Evolutionary conservation across 2,329 filamentous ascomycete species (phyloP), one percentile per base, ranked within the genome.

Genomic region (Penicillium sp.): DNA sequence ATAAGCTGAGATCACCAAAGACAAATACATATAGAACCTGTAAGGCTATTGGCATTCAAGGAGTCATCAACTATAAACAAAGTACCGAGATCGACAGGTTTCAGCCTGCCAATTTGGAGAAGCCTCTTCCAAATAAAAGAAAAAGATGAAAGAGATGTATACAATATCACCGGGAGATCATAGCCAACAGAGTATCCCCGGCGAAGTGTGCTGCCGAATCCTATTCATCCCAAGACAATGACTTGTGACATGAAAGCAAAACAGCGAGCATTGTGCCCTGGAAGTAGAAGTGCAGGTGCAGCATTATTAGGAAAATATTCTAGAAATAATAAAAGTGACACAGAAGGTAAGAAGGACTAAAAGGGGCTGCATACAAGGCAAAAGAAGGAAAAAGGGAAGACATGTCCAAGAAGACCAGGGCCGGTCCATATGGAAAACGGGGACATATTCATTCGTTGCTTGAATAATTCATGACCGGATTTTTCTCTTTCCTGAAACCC

Each of bases 401-500:
- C 15, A 32, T 45, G 24, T 45, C 42, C 41, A 53, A 42, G 24
- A 39, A 45, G 27, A 28, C 46, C 28, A 51, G 28, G 38, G 18
- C 39, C 44, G 40, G 32, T 44, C 57, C 52, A 51, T 51, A 48
- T 6, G 25, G 8, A 9, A 27, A 27, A 27, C 25, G 25, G 25
- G 25, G 25, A 9, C 25, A 27, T 27, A 27, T 27, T 27, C 25
- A 27, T 27, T 27, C 61, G 56, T 63, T 60, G 60, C 53, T 59
- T 51, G 56, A 59, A 55, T 57, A 59, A 53, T 47, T 59, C 59
- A 58, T 60, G 54, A 57, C 52, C 55, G 53, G 47, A 37, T 35
- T 53, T 45, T 46, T 54, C 8, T 27, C 8, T 54, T 50, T 47
- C 50, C 44, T 52, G 29, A 37, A 9, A 9, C 25, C 4, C 25